phyloP scores from a whole-genome alignment of 2,329 filamentous ascomycete species.

The Monosporascus sp. region DNA sequence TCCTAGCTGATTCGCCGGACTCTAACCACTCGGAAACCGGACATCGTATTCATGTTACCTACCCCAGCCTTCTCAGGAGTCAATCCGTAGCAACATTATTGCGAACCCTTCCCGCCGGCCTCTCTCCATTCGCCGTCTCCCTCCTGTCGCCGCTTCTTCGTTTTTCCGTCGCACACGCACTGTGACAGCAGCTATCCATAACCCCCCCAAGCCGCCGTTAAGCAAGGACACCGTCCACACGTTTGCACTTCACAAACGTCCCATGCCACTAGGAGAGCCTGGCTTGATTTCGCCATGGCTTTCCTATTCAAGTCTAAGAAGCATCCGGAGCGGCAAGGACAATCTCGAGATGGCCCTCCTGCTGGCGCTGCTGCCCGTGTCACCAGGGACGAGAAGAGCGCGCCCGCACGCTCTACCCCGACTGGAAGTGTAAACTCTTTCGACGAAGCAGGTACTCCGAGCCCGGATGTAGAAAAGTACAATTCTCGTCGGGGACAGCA shows the following conservation, averaged over 20 bases:
- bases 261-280: constrained; percentile 25
- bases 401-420: constrained; percentile 59
- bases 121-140: not conserved
- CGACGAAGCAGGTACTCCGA: constrained; percentile 53
- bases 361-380: constrained; percentile 43
- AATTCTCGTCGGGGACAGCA: constrained; percentile 52
- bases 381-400: constrained; percentile 51
- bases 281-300: constrained; percentile 56
- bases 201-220: constrained; percentile 3
- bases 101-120: not conserved
- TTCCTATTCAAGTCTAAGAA: constrained; percentile 84
- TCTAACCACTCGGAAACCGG: too few species aligned
- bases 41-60: not conserved
- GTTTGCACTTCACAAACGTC: constrained; percentile 24
- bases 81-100: not conserved
- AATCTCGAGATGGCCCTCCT: constrained; percentile 49
- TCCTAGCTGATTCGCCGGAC: too few species aligned
- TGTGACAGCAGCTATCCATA: not conserved
- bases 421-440: constrained; percentile 75
- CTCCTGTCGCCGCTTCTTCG: not conserved
- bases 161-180: not conserved
- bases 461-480: constrained; percentile 58
- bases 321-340: constrained; percentile 58
- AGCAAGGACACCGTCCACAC: constrained; percentile 2
- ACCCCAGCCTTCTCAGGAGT: not conserved